Evolutionary conservation across 805 yeast genomes (phyloP), one percentile per base, ranked within the genome.

Genomic region (Metschnikowia aberdeeniae): DNA sequence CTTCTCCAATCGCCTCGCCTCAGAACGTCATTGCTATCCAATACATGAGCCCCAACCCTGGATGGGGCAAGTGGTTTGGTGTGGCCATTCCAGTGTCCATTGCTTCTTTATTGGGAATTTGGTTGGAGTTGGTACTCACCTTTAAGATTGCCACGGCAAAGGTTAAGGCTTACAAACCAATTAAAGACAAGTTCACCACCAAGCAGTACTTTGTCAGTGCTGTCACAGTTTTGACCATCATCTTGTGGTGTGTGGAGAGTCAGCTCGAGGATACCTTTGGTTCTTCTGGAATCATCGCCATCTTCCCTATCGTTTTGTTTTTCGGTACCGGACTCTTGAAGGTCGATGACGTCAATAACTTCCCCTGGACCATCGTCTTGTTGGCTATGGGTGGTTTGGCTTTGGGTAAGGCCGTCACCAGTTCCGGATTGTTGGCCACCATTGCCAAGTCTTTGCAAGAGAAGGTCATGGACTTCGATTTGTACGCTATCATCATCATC

Each of bases 311-410:
- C 58, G 76, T 89, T n/a, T 66, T 89, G n/a, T 84, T 92, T 59
- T 92, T 92, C 60, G 98, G 97, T 5, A 80, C 96, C 0, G 97
- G 97, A 1, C 66, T 90, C 14, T 70, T 92, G 48, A 80, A 86
- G 7, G 84, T 89, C 1, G 96, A 90, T 46, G 99, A 92, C 61
- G 89, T 92, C 66, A 92, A 93, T 66, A 92, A 89, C 62, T 92
- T 92, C 62, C 82, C 96, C 52, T 92, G 99, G 99, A 89, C 95
- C 4, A 93, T 92, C 56, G 93, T 93, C 8, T 81, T 92, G 36
- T 73, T 92, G 51, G 97, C 98, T 4, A 93, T 92, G 99, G 99
- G 99, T 28, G 99, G 99, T 50, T 79, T 92, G 42, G 95, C 97
- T 0, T 72, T 92, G 42, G 99, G 99, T 45, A 89, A 89, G 62